Evolutionary conservation across 768 basidiomycete genomes (phyloP).

Genomic region (Coprinellus aureogranulatus): DNA sequence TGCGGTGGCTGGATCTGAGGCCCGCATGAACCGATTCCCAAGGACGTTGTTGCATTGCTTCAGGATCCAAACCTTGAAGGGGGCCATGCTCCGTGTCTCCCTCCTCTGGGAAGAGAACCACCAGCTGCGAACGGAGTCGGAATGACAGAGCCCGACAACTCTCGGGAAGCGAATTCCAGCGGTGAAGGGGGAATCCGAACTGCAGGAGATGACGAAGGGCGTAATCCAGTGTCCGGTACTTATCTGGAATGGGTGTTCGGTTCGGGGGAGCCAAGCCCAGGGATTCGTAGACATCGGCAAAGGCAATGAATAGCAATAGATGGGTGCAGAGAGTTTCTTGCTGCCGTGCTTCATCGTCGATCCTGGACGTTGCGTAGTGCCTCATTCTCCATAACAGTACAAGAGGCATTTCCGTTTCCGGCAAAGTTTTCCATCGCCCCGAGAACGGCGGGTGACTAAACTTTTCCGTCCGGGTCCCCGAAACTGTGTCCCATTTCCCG

Average conservation of each 20-base stretch:
- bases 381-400: neutral
- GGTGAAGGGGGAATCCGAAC: neutral
- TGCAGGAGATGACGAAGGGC: neutral
- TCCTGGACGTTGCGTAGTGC: neutral
- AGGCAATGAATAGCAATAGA: neutral
- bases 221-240: neutral
- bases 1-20: neutral
- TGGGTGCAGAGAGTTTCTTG: neutral
- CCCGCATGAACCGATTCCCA: neutral
- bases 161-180: neutral
- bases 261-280: too few species aligned
- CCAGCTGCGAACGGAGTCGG: neutral
- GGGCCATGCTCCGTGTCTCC: too few species aligned
- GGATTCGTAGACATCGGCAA: neutral
- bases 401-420: neutral
- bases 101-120: neutral
- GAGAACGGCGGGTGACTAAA: too few species aligned
- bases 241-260: too few species aligned
- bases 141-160: neutral
- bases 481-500: neutral
- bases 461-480: too few species aligned
- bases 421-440: too few species aligned
- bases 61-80: neutral
- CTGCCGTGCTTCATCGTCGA: neutral
- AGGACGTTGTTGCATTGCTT: neutral